phyloP scores from a whole-genome alignment of 2,329 filamentous ascomycete genomes.

The Exophiala xenobiotica region DNA sequence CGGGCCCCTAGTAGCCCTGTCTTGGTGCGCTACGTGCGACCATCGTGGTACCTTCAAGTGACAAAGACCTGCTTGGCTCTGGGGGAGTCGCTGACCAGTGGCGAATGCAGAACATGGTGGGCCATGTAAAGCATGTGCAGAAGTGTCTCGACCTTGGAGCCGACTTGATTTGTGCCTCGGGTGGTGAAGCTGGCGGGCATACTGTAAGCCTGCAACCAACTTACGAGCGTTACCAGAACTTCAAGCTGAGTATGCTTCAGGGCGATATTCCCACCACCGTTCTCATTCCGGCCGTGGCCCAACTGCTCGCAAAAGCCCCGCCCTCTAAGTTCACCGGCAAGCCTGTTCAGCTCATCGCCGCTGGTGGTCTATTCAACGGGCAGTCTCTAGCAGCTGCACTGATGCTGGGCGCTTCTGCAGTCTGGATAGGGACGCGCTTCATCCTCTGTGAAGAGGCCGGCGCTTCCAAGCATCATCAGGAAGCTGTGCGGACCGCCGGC shows the following conservation, averaged over 20 bases:
- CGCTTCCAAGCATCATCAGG: conserved; percentile 17
- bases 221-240: too few species aligned
- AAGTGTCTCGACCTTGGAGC: conserved; percentile 77
- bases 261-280: conserved; percentile 73
- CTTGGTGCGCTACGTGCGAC: too few species aligned
- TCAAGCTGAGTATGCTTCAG: too few species aligned
- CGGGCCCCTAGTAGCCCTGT: too few species aligned
- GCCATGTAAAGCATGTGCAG: conserved; percentile 75
- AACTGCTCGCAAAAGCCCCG: conserved; percentile 68
- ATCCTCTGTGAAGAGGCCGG: conserved; percentile 72
- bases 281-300: conserved; percentile 73
- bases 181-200: conserved; percentile 60
- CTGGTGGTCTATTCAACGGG: conserved; percentile 74
- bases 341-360: conserved; percentile 71
- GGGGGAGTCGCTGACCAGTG: too few species aligned
- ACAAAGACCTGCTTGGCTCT: too few species aligned
- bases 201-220: too few species aligned
- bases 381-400: conserved; percentile 68
- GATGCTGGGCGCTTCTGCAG: conserved; percentile 75
- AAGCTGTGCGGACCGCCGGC: conserved; percentile 62
- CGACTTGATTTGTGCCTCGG: conserved; percentile 45
- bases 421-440: conserved; percentile 84
- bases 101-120: conserved; percentile 95
- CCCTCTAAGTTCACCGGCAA: conserved; percentile 62
- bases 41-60: too few species aligned